Conservation (phyloP, 2,329 filamentous ascomycete genomes). For the Stachybotrys chartarum region DNA sequence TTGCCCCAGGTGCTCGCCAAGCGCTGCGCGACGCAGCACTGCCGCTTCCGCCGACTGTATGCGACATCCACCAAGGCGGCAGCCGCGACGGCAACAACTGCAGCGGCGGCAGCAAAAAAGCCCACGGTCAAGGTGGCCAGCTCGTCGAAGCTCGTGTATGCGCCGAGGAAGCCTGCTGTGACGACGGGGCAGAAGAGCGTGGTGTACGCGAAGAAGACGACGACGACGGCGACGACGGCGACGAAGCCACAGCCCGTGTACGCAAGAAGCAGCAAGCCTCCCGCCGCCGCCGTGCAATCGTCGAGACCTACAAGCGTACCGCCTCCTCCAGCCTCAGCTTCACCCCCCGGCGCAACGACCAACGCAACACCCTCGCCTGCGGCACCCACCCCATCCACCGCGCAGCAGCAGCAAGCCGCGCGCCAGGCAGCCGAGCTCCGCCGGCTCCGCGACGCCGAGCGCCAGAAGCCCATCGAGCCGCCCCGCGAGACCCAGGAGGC, state of each 20-base stretch:
- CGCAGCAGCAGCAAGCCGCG: conserved; percentile 6
- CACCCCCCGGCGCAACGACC: neutral
- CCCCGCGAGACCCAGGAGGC: no score
- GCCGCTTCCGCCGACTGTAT: neutral
- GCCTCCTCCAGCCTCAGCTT: neutral
- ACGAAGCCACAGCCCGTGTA: neutral
- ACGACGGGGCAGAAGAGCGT: neutral
- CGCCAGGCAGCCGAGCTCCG: neutral
- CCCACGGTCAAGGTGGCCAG: neutral
- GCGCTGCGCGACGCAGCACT: neutral
- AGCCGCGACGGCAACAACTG: neutral
- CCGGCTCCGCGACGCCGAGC: no score
- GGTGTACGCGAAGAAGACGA: neutral
- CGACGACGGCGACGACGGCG: neutral
- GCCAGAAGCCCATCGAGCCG: no score
- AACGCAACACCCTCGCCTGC: neutral
- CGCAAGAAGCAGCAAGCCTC: neutral
- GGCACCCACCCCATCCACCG: neutral
- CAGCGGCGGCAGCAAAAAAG: neutral
- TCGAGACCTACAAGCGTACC: neutral
- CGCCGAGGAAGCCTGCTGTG: neutral
- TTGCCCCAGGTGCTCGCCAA: neutral
- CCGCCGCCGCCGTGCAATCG: neutral
- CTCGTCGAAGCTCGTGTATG: neutral
- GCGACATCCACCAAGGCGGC: neutral